Evolutionary conservation across 192 early-diverging fungal species (phyloP), one percentile per base, ranked within the genome.

Genomic region (Glomus cerebriforme): DNA sequence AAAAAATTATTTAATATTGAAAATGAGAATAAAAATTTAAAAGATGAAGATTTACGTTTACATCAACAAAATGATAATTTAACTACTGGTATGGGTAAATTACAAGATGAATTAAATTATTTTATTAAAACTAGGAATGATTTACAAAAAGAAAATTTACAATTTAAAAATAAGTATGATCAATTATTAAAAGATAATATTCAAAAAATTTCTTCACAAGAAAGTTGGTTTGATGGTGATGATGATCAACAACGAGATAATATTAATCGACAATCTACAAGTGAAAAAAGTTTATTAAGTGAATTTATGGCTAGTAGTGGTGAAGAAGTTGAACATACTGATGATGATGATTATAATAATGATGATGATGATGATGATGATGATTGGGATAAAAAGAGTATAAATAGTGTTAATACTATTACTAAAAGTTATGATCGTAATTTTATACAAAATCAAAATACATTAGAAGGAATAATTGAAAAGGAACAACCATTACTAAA

Each of bases 51-150:
- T 35, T 5, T 10, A 22, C 66, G 35, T 24, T 68, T 68, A 68
- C 37, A n/a, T 39, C 0, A 39, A 37, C 29, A 59, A 3, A 59
- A 59, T 74, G 58, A 74, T 59, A 59, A 59, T 32, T 54, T 74
- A 1, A 6, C 47, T 3, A 7, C 32, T 43, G 31, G 8, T 32
- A 59, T 74, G 29, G 5, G 32, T 59, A 58, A 9, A 34, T 74
- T 74, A 43, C 49, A 74, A 34, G 54, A 74, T 32, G 72, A 74
- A 59, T 34, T 74, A 59, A 59, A 58, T 34, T 59, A 34, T 60
- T 13, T 60, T 32, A 74, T n/a, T 47, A 58, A 59, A 59, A 26
- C 32, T 37, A 54, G 49, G 2, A 58, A 73, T 34, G 27, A 73
- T 17, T 34, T 34, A 67, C 27, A 15, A 17, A 32, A 29, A 67